Percentiles rank a stretch among this genome's conserved stretches.
phyloP scores from a whole-genome alignment of 1,284 basidiomycete species.

The Ustilago loliicola region DNA sequence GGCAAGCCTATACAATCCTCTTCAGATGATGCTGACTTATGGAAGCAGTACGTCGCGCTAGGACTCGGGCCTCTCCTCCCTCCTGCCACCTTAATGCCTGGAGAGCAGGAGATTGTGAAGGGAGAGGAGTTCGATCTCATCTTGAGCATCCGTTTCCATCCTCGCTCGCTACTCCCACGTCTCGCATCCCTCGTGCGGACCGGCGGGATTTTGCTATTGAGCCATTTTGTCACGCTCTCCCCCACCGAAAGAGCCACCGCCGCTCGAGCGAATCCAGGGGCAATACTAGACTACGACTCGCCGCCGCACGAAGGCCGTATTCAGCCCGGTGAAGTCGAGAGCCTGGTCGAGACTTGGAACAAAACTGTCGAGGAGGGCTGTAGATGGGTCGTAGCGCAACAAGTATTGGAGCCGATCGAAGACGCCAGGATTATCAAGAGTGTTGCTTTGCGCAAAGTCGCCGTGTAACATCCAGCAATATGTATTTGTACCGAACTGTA shows the following conservation, averaged over 20 bases:
- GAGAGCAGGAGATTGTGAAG: background rate
- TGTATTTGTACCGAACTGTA: slow-evolving; percentile 3
- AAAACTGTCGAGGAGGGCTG: background rate
- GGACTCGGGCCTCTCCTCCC: slow-evolving; percentile 24
- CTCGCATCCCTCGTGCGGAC: slow-evolving; percentile 18
- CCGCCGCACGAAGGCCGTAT: slow-evolving; percentile 39
- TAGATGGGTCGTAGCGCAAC: slow-evolving; percentile 27
- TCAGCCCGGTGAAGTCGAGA: slow-evolving; percentile 36
- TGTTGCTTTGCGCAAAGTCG: slow-evolving; percentile 24
- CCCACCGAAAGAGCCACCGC: slow-evolving; percentile 13
- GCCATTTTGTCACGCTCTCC: slow-evolving; percentile 43
- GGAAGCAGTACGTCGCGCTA: slow-evolving; percentile 7
- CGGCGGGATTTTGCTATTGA: slow-evolving; percentile 37
- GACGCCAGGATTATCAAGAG: slow-evolving; percentile 43
- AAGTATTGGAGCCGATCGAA: slow-evolving; percentile 40
- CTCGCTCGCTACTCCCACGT: slow-evolving; percentile 27
- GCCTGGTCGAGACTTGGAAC: slow-evolving; percentile 27
- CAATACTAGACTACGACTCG: slow-evolving; percentile 33
- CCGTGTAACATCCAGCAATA: background rate
- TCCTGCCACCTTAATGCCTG: rapidly evolving
- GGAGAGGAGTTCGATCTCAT: slow-evolving; percentile 27
- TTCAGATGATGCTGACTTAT: slow-evolving; percentile 1
- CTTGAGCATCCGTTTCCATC: slow-evolving; percentile 44
- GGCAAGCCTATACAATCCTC: slow-evolving; percentile 18
- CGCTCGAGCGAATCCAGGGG: slow-evolving; percentile 3